Evolutionary conservation across 805 yeast species (phyloP).

Genomic region (Saccharomycopsis sp.): DNA sequence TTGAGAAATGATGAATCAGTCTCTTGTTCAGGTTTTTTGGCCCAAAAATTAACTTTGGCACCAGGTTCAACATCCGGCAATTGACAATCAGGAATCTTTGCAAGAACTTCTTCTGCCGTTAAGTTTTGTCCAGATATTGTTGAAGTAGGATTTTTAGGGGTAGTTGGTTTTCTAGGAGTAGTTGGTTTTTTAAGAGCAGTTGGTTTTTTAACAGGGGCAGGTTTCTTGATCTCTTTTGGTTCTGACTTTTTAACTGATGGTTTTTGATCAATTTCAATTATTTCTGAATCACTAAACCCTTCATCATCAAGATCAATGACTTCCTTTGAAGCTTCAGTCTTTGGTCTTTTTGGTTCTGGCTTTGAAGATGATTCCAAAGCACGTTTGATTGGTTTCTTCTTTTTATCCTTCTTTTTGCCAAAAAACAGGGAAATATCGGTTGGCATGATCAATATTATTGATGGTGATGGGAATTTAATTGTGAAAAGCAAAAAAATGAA

Average conservation of each 20-base stretch:
- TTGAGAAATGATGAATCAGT: conserved; percentile 32
- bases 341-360: conserved; percentile 10
- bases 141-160: conserved; percentile 15
- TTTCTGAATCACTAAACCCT: conserved; percentile 1
- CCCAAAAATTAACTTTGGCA: conserved; percentile 45
- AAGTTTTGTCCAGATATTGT: conserved; percentile 23
- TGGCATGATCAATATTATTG: too few species aligned
- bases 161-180: conserved; percentile 21
- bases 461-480: too few species aligned
- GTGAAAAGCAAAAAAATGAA: too few species aligned
- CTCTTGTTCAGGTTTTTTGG: conserved; percentile 36
- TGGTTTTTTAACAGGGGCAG: conserved; percentile 19
- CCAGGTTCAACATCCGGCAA: conserved; percentile 38
- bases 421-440: too few species aligned
- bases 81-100: conserved; percentile 64
- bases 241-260: background rate
- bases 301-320: conserved; percentile 7
- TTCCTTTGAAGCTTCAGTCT: conserved; percentile 1
- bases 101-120: conserved; percentile 51
- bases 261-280: conserved; percentile 1
- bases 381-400: too few species aligned
- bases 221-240: background rate
- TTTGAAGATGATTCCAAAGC: too few species aligned
- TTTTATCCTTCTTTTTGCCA: too few species aligned
- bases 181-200: conserved; percentile 22